These are phyloP conservation scores for Phytophthora boehmeriae DNA, from an alignment of 352 stramenopile genomes.

Conservation along the genomic window DNA sequence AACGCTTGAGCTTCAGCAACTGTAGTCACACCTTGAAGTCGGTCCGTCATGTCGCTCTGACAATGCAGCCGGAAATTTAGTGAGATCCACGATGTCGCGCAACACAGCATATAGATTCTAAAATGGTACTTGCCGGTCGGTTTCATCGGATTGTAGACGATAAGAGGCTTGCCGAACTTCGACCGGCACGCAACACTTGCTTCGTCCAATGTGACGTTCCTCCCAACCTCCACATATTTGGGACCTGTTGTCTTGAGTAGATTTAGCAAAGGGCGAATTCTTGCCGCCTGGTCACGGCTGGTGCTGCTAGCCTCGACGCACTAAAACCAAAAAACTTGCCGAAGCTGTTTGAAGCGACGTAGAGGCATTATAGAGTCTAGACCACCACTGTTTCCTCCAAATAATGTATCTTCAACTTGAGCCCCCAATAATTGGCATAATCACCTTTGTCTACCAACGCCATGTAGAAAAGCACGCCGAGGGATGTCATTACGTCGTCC, in stretches of 20 bases:
- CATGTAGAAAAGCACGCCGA: neutral
- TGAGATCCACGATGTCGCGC: constrained; percentile 23
- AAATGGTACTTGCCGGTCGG: neutral
- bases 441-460: neutral
- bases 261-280: neutral
- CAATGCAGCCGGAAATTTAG: constrained; percentile 30
- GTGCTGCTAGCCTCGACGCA: neutral
- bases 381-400: neutral
- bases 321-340: neutral
- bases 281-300: neutral
- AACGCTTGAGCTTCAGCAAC: neutral
- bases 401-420: neutral
- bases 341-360: neutral
- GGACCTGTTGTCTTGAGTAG: neutral
- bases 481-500: neutral
- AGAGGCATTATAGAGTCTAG: neutral
- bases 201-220: neutral
- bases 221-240: neutral
- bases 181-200: neutral
- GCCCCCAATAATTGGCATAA: neutral
- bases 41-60: constrained; percentile 19
- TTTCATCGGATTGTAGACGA: neutral
- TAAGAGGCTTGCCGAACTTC: neutral
- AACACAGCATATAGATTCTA: constrained; percentile 8
- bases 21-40: constrained; percentile 13